These are phyloP conservation scores for Melanogaster broomeanus DNA, from an alignment of 768 basidiomycete species.

Conservation along the genomic window DNA sequence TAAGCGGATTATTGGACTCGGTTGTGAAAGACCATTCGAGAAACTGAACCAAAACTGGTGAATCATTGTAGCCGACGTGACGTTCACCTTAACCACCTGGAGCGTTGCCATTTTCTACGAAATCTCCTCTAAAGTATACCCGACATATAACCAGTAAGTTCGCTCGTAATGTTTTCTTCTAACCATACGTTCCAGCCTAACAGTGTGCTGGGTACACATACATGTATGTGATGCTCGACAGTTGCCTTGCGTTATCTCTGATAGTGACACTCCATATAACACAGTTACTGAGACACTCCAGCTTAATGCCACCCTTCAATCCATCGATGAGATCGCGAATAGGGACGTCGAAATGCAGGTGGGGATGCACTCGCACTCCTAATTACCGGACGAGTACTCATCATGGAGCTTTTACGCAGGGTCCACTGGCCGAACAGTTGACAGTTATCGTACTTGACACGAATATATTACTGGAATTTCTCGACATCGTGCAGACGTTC, in stretches of 20 bases:
- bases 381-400: background rate
- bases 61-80: no score
- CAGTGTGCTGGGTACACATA: background rate
- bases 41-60: no score
- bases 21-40: background rate
- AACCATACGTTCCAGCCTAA: background rate
- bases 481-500: constrained; percentile 65
- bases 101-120: background rate
- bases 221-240: constrained; percentile 9
- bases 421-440: constrained; percentile 41
- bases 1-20: background rate
- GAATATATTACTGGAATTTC: constrained; percentile 71
- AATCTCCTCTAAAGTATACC: background rate
- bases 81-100: background rate
- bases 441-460: constrained; percentile 72
- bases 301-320: constrained; percentile 44
- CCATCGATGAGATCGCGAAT: constrained; percentile 57
- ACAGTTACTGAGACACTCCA: constrained; percentile 11
- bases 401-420: constrained; percentile 27
- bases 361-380: constrained; percentile 13
- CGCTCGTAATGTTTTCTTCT: constrained; percentile 1
- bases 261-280: background rate
- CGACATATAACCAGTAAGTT: constrained; percentile 7
- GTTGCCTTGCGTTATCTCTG: background rate
- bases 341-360: constrained; percentile 79